Evolutionary conservation across 2,329 filamentous ascomycete genomes (phyloP), one percentile per base, ranked within the genome.

Genomic region (Colletotrichum simmondsii): DNA sequence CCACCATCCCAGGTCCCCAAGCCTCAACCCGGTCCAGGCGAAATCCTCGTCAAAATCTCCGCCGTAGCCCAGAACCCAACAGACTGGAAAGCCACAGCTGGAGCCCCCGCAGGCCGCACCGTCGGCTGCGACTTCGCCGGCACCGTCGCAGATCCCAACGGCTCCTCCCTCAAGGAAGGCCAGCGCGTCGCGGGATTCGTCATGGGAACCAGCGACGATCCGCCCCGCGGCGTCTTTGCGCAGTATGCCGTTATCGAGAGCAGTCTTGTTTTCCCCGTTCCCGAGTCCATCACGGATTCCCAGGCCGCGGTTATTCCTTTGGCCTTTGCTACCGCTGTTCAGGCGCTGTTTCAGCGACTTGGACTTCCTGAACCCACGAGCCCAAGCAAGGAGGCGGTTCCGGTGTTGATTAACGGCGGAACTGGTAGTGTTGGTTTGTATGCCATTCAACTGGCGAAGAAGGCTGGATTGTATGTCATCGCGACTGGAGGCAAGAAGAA

Each of bases 81-180:
- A 0, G 81, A 82, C 71, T 82, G 80, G 80, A 82, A 82, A 57
- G 72, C 75, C 4, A 68, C 28, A 5, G 35, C 5, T 65, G 63
- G 71, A 1, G 71, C 77, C 0, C 26, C 68, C 2, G 54, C 61
- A 19, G 81, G 80, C 30, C 77, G 77, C 32, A 78, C 75, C 56
- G 59, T 80, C 4, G 81, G 81, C 37, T 82, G 79, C 68, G 81
- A 82, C 73, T 82, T 82, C 32, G 79, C 79, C n/a, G 81, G 81
- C 53, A 78, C 75, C 12, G 74, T 82, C 19, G 77, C 72, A 2
- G 73, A 80, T 54, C 49, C 76, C 65, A 81, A 80, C 71, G 78
- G 76, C 52, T 80, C 80, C 4, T 74, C 68, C 5, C 80, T 80
- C 78, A 73, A 68, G 14, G 61, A 77, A 30, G 79, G 78, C 32